Conservation (phyloP, 768 basidiomycete species). For the Mycena maculata region DNA sequence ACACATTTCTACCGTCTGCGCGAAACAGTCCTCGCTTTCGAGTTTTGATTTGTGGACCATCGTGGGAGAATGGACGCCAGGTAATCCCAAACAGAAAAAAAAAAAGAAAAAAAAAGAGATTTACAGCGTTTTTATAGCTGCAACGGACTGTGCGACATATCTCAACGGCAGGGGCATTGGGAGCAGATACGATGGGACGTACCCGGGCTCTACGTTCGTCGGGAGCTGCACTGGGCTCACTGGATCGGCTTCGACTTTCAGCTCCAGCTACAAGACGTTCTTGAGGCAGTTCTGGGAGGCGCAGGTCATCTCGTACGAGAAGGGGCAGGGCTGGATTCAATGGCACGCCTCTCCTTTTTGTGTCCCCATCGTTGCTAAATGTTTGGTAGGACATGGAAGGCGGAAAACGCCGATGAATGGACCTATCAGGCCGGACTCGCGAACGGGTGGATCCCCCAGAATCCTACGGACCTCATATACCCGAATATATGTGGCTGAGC, state of each 20-base stretch:
- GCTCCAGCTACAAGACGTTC: constrained; percentile 82
- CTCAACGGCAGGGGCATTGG: constrained; percentile 86
- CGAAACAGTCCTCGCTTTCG: not conserved
- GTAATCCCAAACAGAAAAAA: no score
- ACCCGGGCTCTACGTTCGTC: constrained; percentile 69
- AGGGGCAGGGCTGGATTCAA: constrained; percentile 78
- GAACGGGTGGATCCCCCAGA: constrained; percentile 86
- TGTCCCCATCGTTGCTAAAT: not conserved
- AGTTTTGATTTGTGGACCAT: constrained; percentile 27
- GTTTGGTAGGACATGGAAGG: constrained; percentile 73
- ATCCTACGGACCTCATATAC: constrained; percentile 61
- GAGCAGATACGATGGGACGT: constrained; percentile 73
- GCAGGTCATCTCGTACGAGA: constrained; percentile 80
- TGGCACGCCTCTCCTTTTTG: constrained; percentile 46
- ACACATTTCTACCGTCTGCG: constrained; percentile 27
- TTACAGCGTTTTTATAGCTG: no score
- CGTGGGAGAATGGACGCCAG: constrained; percentile 80
- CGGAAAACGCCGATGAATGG: constrained; percentile 90
- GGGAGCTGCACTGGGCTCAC: constrained; percentile 83
- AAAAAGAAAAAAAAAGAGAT: no score
- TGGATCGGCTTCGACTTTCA: constrained; percentile 81
- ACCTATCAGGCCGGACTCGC: constrained; percentile 84
- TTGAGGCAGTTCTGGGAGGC: constrained; percentile 87
- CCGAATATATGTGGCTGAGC: constrained; percentile 70
- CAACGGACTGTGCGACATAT: constrained; percentile 83